Evolutionary conservation across 495 filamentous ascomycete genomes (phyloP), one percentile per base, ranked within the genome.

Genomic region (Aspergillus affinis): DNA sequence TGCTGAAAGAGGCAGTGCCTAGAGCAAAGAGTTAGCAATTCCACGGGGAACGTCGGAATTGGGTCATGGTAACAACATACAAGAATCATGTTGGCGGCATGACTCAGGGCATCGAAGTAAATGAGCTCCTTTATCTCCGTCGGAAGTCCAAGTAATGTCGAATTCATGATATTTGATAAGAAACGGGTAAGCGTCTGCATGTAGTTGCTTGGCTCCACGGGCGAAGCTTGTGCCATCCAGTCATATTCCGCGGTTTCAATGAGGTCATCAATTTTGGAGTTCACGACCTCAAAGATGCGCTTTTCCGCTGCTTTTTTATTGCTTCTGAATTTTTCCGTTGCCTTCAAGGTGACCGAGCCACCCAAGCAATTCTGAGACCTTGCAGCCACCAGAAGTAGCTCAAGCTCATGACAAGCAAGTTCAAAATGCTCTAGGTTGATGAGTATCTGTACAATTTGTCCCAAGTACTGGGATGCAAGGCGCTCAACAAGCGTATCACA

Each of bases 351-450:
- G 18, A 97, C 82, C 2, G 88, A 86, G 6, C 87, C 89, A 21
- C 90, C 87, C 0, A 89, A 89, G 23, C 77, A 76, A 20, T 84
- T 84, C 13, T 90, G 90, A 18, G 89, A 90, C 26, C 94, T 85
- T 1, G 89, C 92, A 63, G 88, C 81, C 23, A 92, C 89, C 48
- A 98, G 80, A 2, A 96, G 81, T 48, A 88, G 77, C 70, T 98
- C 92, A 4, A 99, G 81, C 61, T 97, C 90, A 48, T 82, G 82
- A 68, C 94, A 97, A 10, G 94, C 94, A 52, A 82, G 88, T 72
- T 98, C 94, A 72, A 99, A 98, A 70, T 98, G 91, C 66, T 97
- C 93, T 21, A 99, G 72, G 69, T 99, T 99, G 68, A 96, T 98
- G 55, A 99, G 78, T 62, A 99, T 99, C 67, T 98, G 94, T 27